Percentiles rank a stretch among this genome's conserved stretches.
phyloP scores from a whole-genome alignment of 2,329 filamentous ascomycete species.

The Monosporascus sp. region DNA sequence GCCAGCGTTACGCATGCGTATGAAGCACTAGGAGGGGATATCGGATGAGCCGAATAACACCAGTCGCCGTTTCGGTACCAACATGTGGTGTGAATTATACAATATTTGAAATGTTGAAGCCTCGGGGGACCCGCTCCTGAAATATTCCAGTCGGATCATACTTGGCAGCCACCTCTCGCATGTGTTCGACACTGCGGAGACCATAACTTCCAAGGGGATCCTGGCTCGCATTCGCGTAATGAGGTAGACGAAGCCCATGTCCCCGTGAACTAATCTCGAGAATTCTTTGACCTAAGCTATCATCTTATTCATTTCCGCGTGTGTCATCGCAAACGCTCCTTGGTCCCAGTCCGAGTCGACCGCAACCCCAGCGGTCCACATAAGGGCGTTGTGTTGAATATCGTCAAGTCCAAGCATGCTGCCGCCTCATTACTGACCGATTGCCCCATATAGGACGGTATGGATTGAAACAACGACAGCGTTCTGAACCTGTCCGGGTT shows the following conservation, averaged over 20 bases:
- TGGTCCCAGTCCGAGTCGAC: slow-evolving; percentile 6
- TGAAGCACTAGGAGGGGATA: not conserved
- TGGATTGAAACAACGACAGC: slow-evolving; percentile 16
- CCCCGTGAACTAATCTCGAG: slow-evolving; percentile 13
- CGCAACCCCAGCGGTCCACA: slow-evolving; percentile 15
- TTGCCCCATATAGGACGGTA: slow-evolving; percentile 15
- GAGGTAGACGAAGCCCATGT: slow-evolving; percentile 25
- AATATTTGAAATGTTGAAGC: slow-evolving; percentile 25
- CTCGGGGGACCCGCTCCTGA: slow-evolving; percentile 25
- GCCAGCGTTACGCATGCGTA: too few species aligned
- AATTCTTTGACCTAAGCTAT: slow-evolving; percentile 11
- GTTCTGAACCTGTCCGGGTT: slow-evolving; percentile 12
- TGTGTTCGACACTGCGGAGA: slow-evolving; percentile 14
- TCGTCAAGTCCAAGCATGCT: slow-evolving; percentile 23
- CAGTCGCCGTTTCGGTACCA: not conserved
- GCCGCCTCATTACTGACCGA: slow-evolving; percentile 14
- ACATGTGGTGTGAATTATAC: not conserved
- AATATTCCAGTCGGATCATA: slow-evolving; percentile 26
- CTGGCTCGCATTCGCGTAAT: slow-evolving; percentile 25
- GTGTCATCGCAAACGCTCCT: slow-evolving; percentile 10
- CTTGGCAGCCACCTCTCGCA: slow-evolving; percentile 19
- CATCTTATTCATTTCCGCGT: slow-evolving; percentile 9
- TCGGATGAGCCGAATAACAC: not conserved
- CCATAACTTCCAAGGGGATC: slow-evolving; percentile 25
- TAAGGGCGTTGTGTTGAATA: slow-evolving; percentile 11